Evolutionary conservation across 768 basidiomycete species (phyloP).

Genomic region (Leccinum disarticulatum): DNA sequence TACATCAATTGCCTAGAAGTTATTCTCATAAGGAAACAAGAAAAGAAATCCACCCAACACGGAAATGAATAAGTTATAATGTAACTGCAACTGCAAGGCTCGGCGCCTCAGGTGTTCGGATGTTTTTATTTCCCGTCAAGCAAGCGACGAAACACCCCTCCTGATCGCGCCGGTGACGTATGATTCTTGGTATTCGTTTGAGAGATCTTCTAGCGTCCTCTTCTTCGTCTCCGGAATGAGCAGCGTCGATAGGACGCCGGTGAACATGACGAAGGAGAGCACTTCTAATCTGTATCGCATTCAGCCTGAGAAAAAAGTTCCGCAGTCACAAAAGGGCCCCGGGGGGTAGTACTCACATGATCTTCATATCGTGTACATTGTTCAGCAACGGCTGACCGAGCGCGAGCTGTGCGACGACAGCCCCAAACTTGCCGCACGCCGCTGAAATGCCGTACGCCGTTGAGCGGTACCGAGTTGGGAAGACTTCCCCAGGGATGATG

Average conservation of each 20-base stretch:
- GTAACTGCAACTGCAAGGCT: not conserved
- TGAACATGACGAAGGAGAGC: constrained; percentile 83
- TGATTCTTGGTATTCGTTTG: constrained; percentile 65
- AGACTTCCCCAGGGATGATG: constrained; percentile 73
- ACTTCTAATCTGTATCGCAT: constrained; percentile 54
- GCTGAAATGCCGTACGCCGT: constrained; percentile 78
- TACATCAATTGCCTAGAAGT: not conserved
- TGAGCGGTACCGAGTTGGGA: constrained; percentile 74
- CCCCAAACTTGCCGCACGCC: constrained; percentile 71
- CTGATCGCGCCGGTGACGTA: constrained; percentile 41
- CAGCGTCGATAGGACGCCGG: constrained; percentile 77
- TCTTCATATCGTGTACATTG: constrained; percentile 53
- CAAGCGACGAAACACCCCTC: constrained; percentile 15
- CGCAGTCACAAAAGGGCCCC: not conserved
- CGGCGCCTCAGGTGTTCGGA: not conserved
- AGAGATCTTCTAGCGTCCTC: constrained; percentile 64
- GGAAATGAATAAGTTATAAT: not conserved
- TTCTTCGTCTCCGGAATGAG: constrained; percentile 81
- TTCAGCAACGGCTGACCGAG: constrained; percentile 63
- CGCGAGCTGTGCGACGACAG: constrained; percentile 76
- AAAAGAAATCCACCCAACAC: not conserved
- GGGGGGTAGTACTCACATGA: constrained; percentile 51
- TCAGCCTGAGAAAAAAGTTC: not conserved
- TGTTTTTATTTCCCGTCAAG: not conserved
- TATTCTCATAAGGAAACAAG: not conserved